phyloP scores from a whole-genome alignment of 2,329 filamentous ascomycete species.

The Aureobasidium sp. region DNA sequence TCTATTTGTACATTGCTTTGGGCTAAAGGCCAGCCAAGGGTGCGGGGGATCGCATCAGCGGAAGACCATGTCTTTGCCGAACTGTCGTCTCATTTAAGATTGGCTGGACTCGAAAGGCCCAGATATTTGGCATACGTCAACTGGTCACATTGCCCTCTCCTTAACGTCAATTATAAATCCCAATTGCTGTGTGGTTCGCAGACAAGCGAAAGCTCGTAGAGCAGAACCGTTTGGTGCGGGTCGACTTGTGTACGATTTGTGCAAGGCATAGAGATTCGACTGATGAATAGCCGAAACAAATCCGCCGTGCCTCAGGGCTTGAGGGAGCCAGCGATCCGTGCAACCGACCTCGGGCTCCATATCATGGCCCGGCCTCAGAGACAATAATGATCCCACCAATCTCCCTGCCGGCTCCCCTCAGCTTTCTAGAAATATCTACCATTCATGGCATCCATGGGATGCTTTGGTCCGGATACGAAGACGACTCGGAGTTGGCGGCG shows the following conservation, averaged over 20 bases:
- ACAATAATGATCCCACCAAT: too few species aligned
- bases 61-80: too few species aligned
- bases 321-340: too few species aligned
- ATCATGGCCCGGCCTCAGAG: too few species aligned
- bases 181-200: not conserved
- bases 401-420: too few species aligned
- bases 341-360: too few species aligned
- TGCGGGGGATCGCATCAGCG: slow-evolving; percentile 12
- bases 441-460: too few species aligned
- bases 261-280: not conserved
- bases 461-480: too few species aligned
- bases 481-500: too few species aligned
- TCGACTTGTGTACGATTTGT: not conserved
- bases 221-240: not conserved
- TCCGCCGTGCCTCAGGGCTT: too few species aligned
- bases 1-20: not conserved
- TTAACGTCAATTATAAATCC: not conserved
- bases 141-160: not conserved
- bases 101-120: slow-evolving; percentile 1
- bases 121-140: slow-evolving; percentile 11
- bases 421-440: too few species aligned
- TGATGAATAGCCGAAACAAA: too few species aligned
- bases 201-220: not conserved
- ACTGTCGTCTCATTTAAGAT: slow-evolving; percentile 3
- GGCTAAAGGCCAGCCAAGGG: not conserved